Evolutionary conservation across 2,329 filamentous ascomycete species (phyloP).

Genomic region (Cercospora zeae-maydis): DNA sequence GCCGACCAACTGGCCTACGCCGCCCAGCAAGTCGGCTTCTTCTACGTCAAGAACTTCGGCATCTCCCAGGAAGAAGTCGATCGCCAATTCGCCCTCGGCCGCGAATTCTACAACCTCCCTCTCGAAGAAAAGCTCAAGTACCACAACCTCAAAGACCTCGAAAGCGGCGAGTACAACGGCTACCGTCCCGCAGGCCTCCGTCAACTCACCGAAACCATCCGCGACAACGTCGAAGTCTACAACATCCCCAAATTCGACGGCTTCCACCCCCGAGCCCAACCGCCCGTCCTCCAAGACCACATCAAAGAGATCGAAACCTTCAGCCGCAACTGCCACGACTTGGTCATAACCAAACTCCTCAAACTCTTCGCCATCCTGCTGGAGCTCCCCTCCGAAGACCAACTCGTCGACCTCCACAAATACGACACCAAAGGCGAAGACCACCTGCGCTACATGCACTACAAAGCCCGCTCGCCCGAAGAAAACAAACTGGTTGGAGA

Average conservation of each 20-base stretch:
- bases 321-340: constrained; percentile 48
- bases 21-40: constrained; percentile 50
- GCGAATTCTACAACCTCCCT: constrained; percentile 55
- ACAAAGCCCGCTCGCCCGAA: constrained; percentile 25
- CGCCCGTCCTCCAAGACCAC: constrained; percentile 42
- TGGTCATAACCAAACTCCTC: constrained; percentile 55
- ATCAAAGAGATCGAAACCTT: constrained; percentile 56
- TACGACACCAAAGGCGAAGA: constrained; percentile 58
- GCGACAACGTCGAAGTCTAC: constrained; percentile 58
- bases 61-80: constrained; percentile 57
- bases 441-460: constrained; percentile 49
- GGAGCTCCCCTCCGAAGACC: constrained; percentile 56
- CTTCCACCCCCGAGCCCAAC: constrained; percentile 24
- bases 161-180: constrained; percentile 29
- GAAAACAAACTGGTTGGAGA: constrained; percentile 24
- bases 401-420: constrained; percentile 54
- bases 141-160: constrained; percentile 31
- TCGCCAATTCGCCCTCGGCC: constrained; percentile 58
- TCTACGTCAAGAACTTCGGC: constrained; percentile 63
- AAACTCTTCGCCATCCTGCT: constrained; percentile 57
- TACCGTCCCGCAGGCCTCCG: constrained; percentile 24
- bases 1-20: constrained; percentile 53
- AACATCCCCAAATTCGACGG: constrained; percentile 54
- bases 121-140: constrained; percentile 58
- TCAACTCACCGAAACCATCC: constrained; percentile 20